Evolutionary conservation across 805 yeast genomes (phyloP).

Genomic region (Nakazawaea wickerhamii): DNA sequence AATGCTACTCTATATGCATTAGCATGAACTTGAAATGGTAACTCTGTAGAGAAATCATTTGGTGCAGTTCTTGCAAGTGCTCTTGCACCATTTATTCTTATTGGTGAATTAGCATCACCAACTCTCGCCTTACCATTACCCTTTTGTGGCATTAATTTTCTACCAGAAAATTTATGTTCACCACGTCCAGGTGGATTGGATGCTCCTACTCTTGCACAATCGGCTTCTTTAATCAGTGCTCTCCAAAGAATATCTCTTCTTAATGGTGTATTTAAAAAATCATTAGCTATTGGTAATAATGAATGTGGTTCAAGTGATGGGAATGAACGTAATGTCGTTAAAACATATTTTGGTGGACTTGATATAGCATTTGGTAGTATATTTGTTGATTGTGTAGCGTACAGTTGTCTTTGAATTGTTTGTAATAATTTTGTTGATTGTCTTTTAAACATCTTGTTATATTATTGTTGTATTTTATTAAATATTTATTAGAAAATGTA

Average conservation of each 20-base stretch:
- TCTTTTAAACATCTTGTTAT: conserved; percentile 2
- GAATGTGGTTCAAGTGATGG: conserved; percentile 87
- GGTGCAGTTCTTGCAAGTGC: conserved; percentile 91
- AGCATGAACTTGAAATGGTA: conserved; percentile 69
- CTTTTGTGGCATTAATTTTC: conserved; percentile 82
- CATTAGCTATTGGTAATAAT: conserved; percentile 69
- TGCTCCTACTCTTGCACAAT: conserved; percentile 83
- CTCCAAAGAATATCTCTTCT: conserved; percentile 93
- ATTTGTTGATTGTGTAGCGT: conserved; percentile 6
- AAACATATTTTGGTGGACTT: conserved; percentile 62
- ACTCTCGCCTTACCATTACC: conserved; percentile 94
- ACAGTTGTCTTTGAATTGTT: not conserved
- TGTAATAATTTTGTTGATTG: conserved; percentile 1
- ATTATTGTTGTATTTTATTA: no score
- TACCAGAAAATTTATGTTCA: conserved; percentile 79
- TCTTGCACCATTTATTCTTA: conserved; percentile 80
- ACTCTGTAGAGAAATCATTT: conserved; percentile 74
- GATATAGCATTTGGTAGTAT: conserved; percentile 23
- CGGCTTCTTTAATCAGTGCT: conserved; percentile 90
- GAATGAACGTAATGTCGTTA: conserved; percentile 74
- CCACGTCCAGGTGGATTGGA: conserved; percentile 82
- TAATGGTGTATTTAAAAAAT: conserved; percentile 65
- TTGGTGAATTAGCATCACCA: conserved; percentile 95
- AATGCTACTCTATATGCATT: conserved; percentile 78
- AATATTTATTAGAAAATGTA: not conserved